Percentiles rank a stretch among this genome's conserved stretches.
phyloP scores from a whole-genome alignment of 2,329 filamentous ascomycete species.

The Pyrenophora tritici-repentis region DNA sequence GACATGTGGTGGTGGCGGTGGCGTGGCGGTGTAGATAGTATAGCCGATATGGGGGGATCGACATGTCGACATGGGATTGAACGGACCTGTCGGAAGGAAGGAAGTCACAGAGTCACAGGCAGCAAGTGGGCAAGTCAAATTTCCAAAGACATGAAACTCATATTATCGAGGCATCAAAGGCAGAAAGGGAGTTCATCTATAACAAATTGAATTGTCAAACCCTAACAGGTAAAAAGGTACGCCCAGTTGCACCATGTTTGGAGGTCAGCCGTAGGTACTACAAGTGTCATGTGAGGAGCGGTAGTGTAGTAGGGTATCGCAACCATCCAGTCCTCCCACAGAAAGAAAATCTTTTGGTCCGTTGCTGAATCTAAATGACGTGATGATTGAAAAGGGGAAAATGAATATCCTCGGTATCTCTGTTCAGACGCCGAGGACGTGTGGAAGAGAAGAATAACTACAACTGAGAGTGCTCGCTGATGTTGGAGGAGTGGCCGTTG shows the following conservation, averaged over 20 bases:
- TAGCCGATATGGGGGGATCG: too few species aligned
- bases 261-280: slow-evolving; percentile 10
- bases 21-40: too few species aligned
- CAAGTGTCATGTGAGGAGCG: slow-evolving; percentile 16
- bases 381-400: slow-evolving; percentile 19
- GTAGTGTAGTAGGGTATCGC: slow-evolving; percentile 35
- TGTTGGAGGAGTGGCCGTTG: slow-evolving; percentile 32
- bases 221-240: neutral
- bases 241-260: slow-evolving; percentile 1
- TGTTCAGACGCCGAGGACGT: slow-evolving; percentile 13
- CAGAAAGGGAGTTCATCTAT: neutral
- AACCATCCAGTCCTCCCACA: slow-evolving; percentile 22
- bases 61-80: too few species aligned
- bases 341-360: slow-evolving; percentile 16
- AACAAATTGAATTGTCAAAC: slow-evolving; percentile 9
- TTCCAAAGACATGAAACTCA: too few species aligned
- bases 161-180: too few species aligned
- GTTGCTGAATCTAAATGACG: slow-evolving; percentile 28
- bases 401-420: neutral
- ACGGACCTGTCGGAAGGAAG: too few species aligned
- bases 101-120: too few species aligned
- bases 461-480: slow-evolving; percentile 40
- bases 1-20: too few species aligned
- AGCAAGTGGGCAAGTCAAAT: too few species aligned
- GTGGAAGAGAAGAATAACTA: slow-evolving; percentile 25